phyloP scores from a whole-genome alignment of 331 rosid genomes.

The Quercus phellos region DNA sequence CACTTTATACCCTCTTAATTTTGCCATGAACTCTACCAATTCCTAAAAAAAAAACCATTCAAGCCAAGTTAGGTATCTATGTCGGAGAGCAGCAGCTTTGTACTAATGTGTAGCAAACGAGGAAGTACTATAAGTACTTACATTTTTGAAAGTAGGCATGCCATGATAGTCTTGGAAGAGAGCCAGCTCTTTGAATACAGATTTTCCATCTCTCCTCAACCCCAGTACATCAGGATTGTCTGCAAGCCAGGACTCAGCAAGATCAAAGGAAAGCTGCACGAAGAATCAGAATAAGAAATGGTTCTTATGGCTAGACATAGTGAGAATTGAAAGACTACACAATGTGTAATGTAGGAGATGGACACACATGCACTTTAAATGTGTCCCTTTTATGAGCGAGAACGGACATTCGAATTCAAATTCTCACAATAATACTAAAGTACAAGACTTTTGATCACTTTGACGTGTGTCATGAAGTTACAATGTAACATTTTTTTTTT shows the following conservation, averaged over 20 bases:
- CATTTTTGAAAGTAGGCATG: constrained; percentile 66
- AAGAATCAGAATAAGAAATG: neutral
- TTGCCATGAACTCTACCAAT: constrained; percentile 56
- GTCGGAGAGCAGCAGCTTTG: too few relatives aligned
- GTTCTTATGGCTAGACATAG: neutral
- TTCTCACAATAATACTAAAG: too few relatives aligned
- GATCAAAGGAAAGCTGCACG: constrained; percentile 67
- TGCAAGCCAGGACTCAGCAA: constrained; percentile 59
- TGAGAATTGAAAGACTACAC: neutral
- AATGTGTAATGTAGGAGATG: neutral
- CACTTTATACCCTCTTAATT: constrained; percentile 55
- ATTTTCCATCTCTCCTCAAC: constrained; percentile 47
- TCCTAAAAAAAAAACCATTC: constrained; percentile 27
- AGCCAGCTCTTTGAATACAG: constrained; percentile 66
- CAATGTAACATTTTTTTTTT: neutral
- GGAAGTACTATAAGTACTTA: constrained; percentile 4
- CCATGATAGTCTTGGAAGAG: constrained; percentile 92
- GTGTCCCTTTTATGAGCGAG: too few relatives aligned
- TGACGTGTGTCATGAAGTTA: neutral
- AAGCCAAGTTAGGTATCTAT: neutral
- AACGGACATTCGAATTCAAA: too few relatives aligned
- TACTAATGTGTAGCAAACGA: neutral
- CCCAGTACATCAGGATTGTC: constrained; percentile 47
- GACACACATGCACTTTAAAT: neutral
- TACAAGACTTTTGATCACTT: too few relatives aligned